These are phyloP conservation scores for Moniliella sp. DNA, from an alignment of 1,284 basidiomycete genomes.

Conservation along the genomic window DNA sequence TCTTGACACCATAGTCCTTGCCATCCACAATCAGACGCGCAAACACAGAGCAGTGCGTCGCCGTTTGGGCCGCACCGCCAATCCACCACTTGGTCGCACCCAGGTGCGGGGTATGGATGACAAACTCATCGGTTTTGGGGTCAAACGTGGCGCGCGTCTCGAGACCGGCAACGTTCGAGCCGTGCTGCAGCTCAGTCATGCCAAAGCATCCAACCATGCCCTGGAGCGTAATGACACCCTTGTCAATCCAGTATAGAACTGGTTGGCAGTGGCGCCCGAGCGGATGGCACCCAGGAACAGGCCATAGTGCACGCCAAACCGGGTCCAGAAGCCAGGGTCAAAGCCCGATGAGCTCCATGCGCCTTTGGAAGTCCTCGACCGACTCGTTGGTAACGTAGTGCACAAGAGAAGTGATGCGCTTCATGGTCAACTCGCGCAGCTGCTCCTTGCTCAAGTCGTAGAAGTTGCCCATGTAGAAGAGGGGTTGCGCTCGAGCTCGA, in stretches of 20 bases:
- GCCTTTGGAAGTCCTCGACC: conserved; percentile 36
- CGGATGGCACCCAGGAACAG: conserved; percentile 37
- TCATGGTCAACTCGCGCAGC: conserved; percentile 34
- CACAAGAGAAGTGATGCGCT: conserved; percentile 15
- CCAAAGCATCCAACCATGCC: conserved; percentile 43
- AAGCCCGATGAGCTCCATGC: conserved; percentile 38
- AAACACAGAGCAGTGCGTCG: conserved; percentile 43
- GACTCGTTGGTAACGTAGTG: conserved; percentile 26
- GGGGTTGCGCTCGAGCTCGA: conserved; percentile 39
- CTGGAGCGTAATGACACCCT: conserved; percentile 40
- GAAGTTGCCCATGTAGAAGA: conserved; percentile 41
- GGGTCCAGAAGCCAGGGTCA: conserved; percentile 42
- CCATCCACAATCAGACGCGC: conserved; percentile 41
- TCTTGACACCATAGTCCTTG: conserved; percentile 42
- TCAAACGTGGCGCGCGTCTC: conserved; percentile 44
- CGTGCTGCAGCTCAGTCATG: conserved; percentile 40
- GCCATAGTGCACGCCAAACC: conserved; percentile 42
- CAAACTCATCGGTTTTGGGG: conserved; percentile 39
- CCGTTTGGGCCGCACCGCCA: conserved; percentile 42
- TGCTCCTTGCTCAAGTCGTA: conserved; percentile 42
- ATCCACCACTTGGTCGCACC: conserved; percentile 37
- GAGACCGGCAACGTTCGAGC: conserved; percentile 42
- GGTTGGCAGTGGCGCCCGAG: conserved; percentile 27
- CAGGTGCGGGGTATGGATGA: conserved; percentile 39
- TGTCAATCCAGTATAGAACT: conserved; percentile 41